Evolutionary conservation across 345 rosid genomes (phyloP).

Genomic region (Pseudoturritis turrita): DNA sequence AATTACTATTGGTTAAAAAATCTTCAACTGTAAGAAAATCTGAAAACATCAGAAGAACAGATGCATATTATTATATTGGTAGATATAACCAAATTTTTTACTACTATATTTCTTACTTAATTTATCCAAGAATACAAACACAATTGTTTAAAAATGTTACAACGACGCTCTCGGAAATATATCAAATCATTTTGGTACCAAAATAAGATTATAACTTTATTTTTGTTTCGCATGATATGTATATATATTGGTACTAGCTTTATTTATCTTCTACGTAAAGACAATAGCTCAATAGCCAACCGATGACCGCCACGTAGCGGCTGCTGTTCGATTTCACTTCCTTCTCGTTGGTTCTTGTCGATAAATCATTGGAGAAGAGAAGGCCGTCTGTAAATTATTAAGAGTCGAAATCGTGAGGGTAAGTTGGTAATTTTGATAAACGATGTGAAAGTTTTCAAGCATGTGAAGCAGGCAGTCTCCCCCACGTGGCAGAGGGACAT

Average conservation of each 20-base stretch:
- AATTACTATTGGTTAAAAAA: background rate
- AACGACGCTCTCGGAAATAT: slow-evolving; percentile 11
- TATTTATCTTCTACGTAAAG: slow-evolving; percentile 91
- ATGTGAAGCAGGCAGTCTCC: background rate
- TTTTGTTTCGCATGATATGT: slow-evolving; percentile 6
- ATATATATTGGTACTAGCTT: slow-evolving; percentile 35
- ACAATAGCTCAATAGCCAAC: slow-evolving; percentile 35
- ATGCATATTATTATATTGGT: background rate
- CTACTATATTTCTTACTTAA: background rate
- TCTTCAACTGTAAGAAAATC: background rate
- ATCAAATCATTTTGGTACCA: slow-evolving; percentile 27
- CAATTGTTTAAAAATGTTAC: background rate
- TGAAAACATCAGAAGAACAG: background rate
- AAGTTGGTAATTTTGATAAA: background rate
- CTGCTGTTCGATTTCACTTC: background rate
- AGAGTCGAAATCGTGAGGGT: background rate
- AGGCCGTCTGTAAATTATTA: too few species aligned
- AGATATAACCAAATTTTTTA: background rate
- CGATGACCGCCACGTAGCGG: background rate
- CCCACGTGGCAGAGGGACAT: slow-evolving; percentile 44
- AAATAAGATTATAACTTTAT: slow-evolving; percentile 15
- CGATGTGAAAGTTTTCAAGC: background rate
- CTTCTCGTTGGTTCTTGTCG: slow-evolving; percentile 35
- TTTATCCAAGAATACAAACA: background rate
- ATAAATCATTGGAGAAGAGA: slow-evolving; percentile 26